A percentile compares a stretch with the other conserved stretches of the same genome.
Evolutionary conservation across 1,284 basidiomycete genomes (phyloP).

Genomic region (Fomes fomentarius): DNA sequence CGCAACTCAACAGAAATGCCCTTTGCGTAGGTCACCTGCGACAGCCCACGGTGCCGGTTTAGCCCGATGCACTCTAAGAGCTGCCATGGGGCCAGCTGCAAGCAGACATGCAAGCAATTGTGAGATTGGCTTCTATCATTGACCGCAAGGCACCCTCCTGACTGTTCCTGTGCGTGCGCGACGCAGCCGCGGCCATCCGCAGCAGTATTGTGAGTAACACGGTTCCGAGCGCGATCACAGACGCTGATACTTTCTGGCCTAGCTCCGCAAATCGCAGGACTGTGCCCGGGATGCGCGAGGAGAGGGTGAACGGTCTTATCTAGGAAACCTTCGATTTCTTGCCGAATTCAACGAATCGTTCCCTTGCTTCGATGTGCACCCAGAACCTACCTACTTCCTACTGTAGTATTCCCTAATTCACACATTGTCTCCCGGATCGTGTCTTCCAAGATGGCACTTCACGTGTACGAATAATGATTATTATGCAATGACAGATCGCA

Average conservation of each 20-base stretch:
- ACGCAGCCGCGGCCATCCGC: slow-evolving; percentile 30
- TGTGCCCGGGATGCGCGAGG: slow-evolving; percentile 18
- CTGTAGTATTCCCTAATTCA: too few relatives aligned
- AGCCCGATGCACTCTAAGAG: slow-evolving; percentile 28
- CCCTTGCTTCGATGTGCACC: too few relatives aligned
- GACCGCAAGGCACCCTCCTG: background rate
- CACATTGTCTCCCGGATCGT: too few relatives aligned
- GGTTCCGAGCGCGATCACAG: background rate
- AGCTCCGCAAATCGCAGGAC: slow-evolving; percentile 24
- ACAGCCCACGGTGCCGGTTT: slow-evolving; percentile 30
- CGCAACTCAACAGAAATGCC: background rate
- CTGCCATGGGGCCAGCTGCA: slow-evolving; percentile 29
- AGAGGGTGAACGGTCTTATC: background rate
- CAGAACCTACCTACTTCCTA: too few relatives aligned
- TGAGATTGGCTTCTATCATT: slow-evolving; percentile 13
- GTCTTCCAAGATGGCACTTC: too few relatives aligned
- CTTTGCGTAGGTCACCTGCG: slow-evolving; percentile 29
- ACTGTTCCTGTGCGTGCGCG: background rate
- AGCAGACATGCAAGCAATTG: slow-evolving; percentile 35
- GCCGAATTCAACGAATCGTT: background rate
- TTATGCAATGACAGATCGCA: too few relatives aligned
- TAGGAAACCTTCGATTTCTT: too few relatives aligned
- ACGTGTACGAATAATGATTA: too few relatives aligned
- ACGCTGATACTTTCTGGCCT: background rate
- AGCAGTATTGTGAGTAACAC: slow-evolving; percentile 32